phyloP scores from a whole-genome alignment of 768 basidiomycete species.

The Boletus pseudopeckii region DNA sequence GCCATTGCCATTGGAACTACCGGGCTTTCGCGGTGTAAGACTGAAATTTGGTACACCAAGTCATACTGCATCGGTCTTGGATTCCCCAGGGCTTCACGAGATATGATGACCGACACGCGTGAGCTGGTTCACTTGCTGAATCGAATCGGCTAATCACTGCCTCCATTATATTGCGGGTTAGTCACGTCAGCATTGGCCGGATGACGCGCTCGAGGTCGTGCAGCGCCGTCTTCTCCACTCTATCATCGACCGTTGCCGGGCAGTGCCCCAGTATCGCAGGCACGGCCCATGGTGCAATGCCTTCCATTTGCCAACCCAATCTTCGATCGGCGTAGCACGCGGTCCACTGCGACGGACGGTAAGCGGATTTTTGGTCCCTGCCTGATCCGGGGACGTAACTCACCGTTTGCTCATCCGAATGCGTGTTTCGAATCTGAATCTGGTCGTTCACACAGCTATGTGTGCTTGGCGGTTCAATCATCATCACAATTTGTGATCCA shows the following conservation, averaged over 20 bases:
- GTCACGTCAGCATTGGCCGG: not conserved
- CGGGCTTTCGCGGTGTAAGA: not conserved
- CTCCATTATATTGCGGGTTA: not conserved
- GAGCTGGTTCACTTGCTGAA: not conserved
- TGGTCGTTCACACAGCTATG: not conserved
- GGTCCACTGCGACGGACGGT: not conserved
- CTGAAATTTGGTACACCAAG: not conserved
- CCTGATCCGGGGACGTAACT: conserved; percentile 2
- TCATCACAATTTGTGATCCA: not conserved
- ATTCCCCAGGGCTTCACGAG: too few species aligned
- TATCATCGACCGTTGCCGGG: conserved; percentile 2
- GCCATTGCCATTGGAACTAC: not conserved
- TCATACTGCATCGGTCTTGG: not conserved
- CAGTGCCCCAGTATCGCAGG: conserved; percentile 1
- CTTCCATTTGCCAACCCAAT: conserved; percentile 1
- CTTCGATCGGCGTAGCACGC: conserved; percentile 8
- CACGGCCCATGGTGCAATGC: not conserved
- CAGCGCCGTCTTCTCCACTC: conserved; percentile 3
- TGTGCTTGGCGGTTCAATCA: not conserved
- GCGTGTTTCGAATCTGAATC: not conserved
- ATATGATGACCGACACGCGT: not conserved
- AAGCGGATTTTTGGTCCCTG: not conserved
- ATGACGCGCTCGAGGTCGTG: too few species aligned
- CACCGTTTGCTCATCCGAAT: not conserved
- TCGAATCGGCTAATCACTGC: not conserved